Base-by-base conservation (phyloP, 2,329 filamentous ascomycete genomes). In the Metarhizium album region DNA sequence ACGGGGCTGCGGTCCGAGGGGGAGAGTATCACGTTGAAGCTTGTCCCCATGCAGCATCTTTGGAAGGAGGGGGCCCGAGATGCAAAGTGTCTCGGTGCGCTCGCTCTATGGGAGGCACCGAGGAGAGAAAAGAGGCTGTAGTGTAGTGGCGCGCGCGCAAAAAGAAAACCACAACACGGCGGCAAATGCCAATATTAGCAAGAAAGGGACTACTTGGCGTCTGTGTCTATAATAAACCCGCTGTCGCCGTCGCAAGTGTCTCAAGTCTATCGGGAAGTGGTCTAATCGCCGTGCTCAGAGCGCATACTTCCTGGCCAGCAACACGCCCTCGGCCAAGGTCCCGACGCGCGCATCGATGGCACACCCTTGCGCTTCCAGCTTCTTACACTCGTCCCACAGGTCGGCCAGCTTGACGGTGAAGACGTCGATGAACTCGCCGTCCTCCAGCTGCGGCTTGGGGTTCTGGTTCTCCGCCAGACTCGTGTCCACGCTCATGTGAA, bases 371-470 rank as follows among this genome's bases (percentile, higher is more conserved):
- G 70, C 69, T 61, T 90, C 86, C 1, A 90, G 71, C 55, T 66
- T 75, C 63, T 80, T 80, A 62, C 83, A 83, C 61, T 85, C 81
- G 0, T 74, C 74, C 70, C 84, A 89, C 38, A 91, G 65, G 14
- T 75, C 70, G 20, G 67, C 70, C 42, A 91, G 62, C 5, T 82
- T 83, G 7, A 88, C 74, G 8, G 78, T 79, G 60, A 91, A 90
- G 33, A 83, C 83, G 64, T 90, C 86, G 60, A 91, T 90, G 62
- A 90, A 90, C 67, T 91, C 87, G 55, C 82, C 84, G 24, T 90
- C 86, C 62, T 91, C 86, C 6, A 90, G 73, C 61, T 85, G 70
- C 0, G 86, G 82, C 64, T 82, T 74, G 1, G 80, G 80, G 49
- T 86, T 73, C 62, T 83, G 77, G 62, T 91, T 91, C 58, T 82